A percentile compares a stretch with the other conserved stretches of the same genome.
These are phyloP conservation scores for Arthrobotrys pseudoclavata DNA, from an alignment of 2,329 filamentous ascomycete species.

Conservation along the genomic window DNA sequence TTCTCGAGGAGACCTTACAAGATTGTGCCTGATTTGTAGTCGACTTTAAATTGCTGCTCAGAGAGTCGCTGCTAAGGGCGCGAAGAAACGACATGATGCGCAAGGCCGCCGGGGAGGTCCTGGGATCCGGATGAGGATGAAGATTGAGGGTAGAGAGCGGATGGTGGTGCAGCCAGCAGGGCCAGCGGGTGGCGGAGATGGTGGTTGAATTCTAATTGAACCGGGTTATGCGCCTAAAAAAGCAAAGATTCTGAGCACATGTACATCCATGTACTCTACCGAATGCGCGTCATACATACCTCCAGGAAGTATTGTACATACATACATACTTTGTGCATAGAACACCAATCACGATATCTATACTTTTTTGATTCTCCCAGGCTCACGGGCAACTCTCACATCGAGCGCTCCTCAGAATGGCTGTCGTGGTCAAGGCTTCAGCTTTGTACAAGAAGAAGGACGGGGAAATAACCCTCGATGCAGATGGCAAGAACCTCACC, in stretches of 20 bases:
- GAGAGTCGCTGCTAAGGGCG: slow-evolving; percentile 51
- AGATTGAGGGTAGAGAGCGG: not conserved
- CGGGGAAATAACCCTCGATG: slow-evolving; percentile 81
- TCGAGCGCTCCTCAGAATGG: slow-evolving; percentile 67
- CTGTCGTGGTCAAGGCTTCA: slow-evolving; percentile 73
- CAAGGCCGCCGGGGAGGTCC: not conserved
- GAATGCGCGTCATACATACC: not conserved
- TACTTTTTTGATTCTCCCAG: no score
- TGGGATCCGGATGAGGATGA: not conserved
- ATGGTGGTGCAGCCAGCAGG: not conserved
- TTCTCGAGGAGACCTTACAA: slow-evolving; percentile 17
- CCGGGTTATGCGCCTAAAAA: not conserved
- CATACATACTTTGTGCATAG: not conserved
- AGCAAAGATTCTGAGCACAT: not conserved
- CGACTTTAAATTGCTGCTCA: slow-evolving; percentile 36
- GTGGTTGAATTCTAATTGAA: not conserved
- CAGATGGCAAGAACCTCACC: slow-evolving; percentile 79
- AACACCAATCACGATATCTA: not conserved
- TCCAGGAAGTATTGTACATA: not conserved
- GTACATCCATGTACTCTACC: no score
- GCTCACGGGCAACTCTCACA: not conserved
- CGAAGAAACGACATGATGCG: slow-evolving; percentile 54
- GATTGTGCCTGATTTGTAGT: slow-evolving; percentile 18
- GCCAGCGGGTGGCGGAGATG: slow-evolving; percentile 9
- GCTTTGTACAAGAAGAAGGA: slow-evolving; percentile 96